Conservation (phyloP, 2,329 filamentous ascomycete genomes). For the Talaromyces verruculosus region DNA sequence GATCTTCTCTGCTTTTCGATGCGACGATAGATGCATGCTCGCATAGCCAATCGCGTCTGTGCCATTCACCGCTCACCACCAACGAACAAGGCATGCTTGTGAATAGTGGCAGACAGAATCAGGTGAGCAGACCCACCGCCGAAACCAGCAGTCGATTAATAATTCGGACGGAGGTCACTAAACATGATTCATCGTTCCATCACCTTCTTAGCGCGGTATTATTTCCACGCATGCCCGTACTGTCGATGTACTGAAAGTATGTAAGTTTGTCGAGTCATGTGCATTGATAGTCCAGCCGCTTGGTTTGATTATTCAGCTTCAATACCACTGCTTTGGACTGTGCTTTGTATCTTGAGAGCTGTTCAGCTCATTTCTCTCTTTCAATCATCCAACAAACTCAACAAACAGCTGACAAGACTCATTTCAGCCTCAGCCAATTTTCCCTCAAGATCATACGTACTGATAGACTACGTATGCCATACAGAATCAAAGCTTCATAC, state of each 20-base stretch:
- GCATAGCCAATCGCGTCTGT: not conserved
- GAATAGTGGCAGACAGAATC: not conserved
- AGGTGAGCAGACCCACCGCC: not conserved
- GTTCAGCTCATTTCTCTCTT: not conserved
- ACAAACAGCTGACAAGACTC: not conserved
- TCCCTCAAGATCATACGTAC: not conserved
- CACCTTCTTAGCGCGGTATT: not conserved
- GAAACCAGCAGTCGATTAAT: not conserved
- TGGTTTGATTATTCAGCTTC: not conserved
- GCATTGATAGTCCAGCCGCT: not conserved
- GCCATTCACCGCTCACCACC: not conserved
- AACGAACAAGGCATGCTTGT: not conserved
- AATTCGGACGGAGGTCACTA: not conserved
- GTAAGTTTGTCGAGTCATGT: not conserved
- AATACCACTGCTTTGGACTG: not conserved
- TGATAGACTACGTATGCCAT: not conserved
- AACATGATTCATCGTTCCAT: not conserved
- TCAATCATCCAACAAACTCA: not conserved
- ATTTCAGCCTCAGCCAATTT: not conserved
- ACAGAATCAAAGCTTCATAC: slow-evolving; percentile 1
- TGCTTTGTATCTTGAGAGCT: not conserved
- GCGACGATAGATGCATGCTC: not conserved
- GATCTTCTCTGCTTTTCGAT: not conserved
- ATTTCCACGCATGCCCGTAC: not conserved
- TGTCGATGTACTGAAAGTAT: not conserved